Conservation (phyloP, 2,329 filamentous ascomycete species). For the Sclerotinia nivalis region DNA sequence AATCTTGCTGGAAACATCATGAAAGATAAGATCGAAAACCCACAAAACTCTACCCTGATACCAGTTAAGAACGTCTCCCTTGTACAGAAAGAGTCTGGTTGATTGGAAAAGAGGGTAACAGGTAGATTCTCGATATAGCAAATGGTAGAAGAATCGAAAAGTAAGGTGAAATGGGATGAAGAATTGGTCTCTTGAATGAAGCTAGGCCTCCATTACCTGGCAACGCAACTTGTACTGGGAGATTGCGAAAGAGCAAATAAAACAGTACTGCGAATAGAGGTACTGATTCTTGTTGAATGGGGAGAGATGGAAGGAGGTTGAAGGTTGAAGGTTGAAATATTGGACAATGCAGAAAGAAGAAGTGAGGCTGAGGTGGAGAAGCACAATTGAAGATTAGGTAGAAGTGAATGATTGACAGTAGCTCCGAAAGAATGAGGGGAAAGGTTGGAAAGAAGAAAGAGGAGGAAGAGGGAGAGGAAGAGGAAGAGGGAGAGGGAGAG, state of each 20-base stretch:
- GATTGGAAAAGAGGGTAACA: too few relatives aligned
- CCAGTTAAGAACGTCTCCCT: not conserved
- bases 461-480: too few relatives aligned
- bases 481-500: not conserved
- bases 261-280: not conserved
- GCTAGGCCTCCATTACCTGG: not conserved
- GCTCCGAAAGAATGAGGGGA: not conserved
- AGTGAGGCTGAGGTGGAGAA: not conserved
- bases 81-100: not conserved
- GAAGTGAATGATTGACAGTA: constrained; percentile 3
- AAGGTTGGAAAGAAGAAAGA: not conserved
- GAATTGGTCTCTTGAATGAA: not conserved
- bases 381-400: not conserved
- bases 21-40: not conserved
- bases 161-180: not conserved
- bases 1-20: not conserved
- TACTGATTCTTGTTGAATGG: not conserved
- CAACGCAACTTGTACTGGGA: not conserved
- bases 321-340: not conserved
- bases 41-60: not conserved
- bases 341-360: not conserved
- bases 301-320: not conserved
- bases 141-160: not conserved
- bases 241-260: not conserved
- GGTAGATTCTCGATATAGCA: too few relatives aligned